Conservation (phyloP, 225 moss, liverwort and hornwort genomes). For the Neckera pumila region DNA sequence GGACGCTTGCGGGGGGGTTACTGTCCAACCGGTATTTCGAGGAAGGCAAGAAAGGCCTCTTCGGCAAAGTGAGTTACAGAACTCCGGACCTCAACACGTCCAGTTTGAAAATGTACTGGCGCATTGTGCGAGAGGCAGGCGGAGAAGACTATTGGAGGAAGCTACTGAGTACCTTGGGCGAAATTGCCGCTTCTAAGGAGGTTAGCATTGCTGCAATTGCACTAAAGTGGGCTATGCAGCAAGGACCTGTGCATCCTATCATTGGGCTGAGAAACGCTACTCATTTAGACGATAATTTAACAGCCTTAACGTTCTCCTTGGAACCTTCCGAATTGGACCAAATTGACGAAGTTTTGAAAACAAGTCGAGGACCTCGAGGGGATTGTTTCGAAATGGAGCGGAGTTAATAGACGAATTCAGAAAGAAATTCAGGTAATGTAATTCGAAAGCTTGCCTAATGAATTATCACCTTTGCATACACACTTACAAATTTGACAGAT, state of each 20-base stretch:
- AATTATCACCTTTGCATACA: neutral
- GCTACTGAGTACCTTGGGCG: slow-evolving; percentile 17
- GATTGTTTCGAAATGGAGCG: slow-evolving; percentile 53
- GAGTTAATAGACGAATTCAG: neutral
- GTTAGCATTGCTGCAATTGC: slow-evolving; percentile 29
- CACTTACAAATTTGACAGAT: neutral
- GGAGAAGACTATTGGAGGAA: slow-evolving; percentile 31
- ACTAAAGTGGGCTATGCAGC: slow-evolving; percentile 40
- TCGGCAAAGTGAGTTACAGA: slow-evolving; percentile 20
- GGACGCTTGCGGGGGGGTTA: slow-evolving; percentile 36
- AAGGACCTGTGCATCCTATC: slow-evolving; percentile 48
- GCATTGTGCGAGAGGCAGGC: slow-evolving; percentile 37
- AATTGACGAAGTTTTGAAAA: slow-evolving; percentile 28
- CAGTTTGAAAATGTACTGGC: slow-evolving; percentile 51
- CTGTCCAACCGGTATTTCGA: slow-evolving; percentile 26
- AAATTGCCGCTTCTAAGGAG: slow-evolving; percentile 19
- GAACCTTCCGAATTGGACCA: slow-evolving; percentile 22
- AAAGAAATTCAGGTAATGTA: neutral
- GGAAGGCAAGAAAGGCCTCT: slow-evolving; percentile 28
- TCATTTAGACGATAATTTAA: slow-evolving; percentile 38
- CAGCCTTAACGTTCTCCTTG: slow-evolving; percentile 6
- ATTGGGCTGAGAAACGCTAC: slow-evolving; percentile 27
- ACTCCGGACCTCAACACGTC: slow-evolving; percentile 44
- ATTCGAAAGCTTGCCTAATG: neutral
- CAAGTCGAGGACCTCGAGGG: slow-evolving; percentile 22